Base-by-base conservation (phyloP, 805 yeast genomes). In the Saccharomycopsis olivae region DNA sequence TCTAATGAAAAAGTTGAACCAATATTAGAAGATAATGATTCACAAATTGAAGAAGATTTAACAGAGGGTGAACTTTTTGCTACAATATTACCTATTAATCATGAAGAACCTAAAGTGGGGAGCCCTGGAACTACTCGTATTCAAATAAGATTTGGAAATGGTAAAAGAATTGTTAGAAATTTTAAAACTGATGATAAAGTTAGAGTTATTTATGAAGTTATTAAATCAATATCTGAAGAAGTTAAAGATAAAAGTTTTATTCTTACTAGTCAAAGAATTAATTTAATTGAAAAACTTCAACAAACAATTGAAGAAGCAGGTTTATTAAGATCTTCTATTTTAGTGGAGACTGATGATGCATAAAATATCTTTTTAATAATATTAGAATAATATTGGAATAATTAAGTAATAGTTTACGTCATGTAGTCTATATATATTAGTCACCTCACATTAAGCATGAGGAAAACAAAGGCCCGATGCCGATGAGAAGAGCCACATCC, bases 91-190 rank as follows among this genome's bases (percentile, higher is more conserved):
- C 66, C 88, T 0, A 49, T 53, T 2, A 68, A 66, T 32, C 73
- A 75, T 42, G 62, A 63, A 0, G 96, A 87, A 52, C 57, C 71
- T 1, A 57, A 70, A 1, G 54, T 63, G 3, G 54, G 59, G 4
- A 77, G 70, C 9, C 69, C 73, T 0, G 59, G 65, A 5, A 65
- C 76, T 0, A 84, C 96, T 0, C 66, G 96, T 51, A 71, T 92
- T 19, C 97, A 92, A 59, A 70, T 92, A n/a, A 68, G 96, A 44
- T 71, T 84, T 21, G 92, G 88, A 14, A 85, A 79, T 51, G 96
- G 97, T n/a, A 70, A 76, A 35, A 67, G 96, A 43, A 61, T 79
- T 10, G 79, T 89, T 9, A 78, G 85, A 44, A 71, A 84, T 43
- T 82, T 89, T 50, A 59, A 60, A 6, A 52, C 70, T 9, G 56